These are phyloP conservation scores for Eucalyptus regnans DNA, from an alignment of 345 rosid genomes.

Conservation along the genomic window DNA sequence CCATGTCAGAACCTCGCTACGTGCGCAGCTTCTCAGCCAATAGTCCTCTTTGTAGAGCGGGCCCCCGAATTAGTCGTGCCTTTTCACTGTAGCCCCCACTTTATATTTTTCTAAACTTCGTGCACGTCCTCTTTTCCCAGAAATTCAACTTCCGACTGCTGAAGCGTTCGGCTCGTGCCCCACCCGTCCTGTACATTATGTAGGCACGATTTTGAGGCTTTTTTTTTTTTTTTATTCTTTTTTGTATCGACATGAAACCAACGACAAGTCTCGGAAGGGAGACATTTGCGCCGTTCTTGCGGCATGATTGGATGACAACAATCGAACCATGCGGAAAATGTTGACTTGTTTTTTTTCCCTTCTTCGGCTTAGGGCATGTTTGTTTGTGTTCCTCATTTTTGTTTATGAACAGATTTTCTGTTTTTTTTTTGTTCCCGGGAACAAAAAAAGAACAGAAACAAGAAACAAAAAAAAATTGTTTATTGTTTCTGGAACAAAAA, in stretches of 20 bases:
- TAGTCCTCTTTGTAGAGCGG: not conserved
- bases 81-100: not conserved
- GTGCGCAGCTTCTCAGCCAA: not conserved
- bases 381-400: too few relatives aligned
- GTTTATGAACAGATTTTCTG: too few relatives aligned
- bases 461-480: too few relatives aligned
- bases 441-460: too few relatives aligned
- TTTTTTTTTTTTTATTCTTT: not conserved
- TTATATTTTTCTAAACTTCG: not conserved
- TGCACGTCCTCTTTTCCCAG: not conserved
- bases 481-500: too few relatives aligned
- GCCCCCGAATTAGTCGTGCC: not conserved
- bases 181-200: not conserved
- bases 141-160: not conserved
- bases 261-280: not conserved
- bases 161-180: not conserved
- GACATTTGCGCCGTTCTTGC: not conserved
- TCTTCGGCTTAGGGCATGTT: not conserved
- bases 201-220: not conserved
- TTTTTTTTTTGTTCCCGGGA: too few relatives aligned
- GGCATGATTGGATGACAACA: not conserved
- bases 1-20: not conserved
- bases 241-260: not conserved
- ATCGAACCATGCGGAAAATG: not conserved
- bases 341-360: not conserved